Base-by-base conservation (phyloP, 768 basidiomycete species). In the Boletus huronensis region DNA sequence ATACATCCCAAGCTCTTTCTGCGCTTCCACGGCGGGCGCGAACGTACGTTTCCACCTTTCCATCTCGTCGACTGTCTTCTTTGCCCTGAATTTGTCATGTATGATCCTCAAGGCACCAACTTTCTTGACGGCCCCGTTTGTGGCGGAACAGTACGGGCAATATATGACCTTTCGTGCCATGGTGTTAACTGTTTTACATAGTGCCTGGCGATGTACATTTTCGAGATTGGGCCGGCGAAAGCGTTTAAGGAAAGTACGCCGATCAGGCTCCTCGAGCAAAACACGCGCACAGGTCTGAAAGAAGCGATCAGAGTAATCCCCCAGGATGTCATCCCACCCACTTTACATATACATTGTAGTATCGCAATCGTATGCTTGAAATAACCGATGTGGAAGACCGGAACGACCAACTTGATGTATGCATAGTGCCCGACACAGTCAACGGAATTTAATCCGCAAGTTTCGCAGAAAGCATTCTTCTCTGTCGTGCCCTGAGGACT, bases 371-470 rank as follows among this genome's bases (percentile, higher is more conserved):
- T 92, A 62, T 98, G 94, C 69, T 94, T 91, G 77, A 99, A 98
- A 73, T 93, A 99, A 7, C 97, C 97, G 53, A 98, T 93, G 69
- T 99, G 97, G 70, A 98, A 99, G 19, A 98, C 95, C 0, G 97
- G 97, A 19, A 99, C 85, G 31, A 88, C 85, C 40, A 99, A 81
- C 72, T 97, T 98, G 75, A 99, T 98, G 74, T 98, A 98, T 5
- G 95, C 95, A 69, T 97, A 98, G 71, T 99, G 97, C 1, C 97
- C 97, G 23, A 97, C 95, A 68, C 97, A 99, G 57, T 97, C 93
- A 3, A 93, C 90, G 28, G 92, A 86, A 17, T 82, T 85, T 58
- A 93, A 83, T 8, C 93, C 93, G 65, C 97, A 99, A 0, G 97
- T 99, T 71, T 95, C 91, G 72, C 97, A 99, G 66, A 86, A 88